Conservation (phyloP, 2,329 filamentous ascomycete genomes). For the Zelopaecilomyces penicillatus region DNA sequence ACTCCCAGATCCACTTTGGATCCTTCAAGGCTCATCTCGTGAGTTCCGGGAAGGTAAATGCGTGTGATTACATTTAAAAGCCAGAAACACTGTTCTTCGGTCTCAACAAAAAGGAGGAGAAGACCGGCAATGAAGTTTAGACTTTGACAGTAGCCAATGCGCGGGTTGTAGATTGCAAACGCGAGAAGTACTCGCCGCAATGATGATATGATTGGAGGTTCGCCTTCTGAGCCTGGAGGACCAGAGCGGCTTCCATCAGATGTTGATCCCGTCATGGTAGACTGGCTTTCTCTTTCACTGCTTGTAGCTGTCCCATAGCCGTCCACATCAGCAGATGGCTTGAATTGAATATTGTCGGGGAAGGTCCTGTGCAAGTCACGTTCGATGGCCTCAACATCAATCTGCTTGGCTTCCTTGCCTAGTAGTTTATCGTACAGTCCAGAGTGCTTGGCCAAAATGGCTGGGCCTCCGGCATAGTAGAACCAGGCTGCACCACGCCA, state of each 20-base stretch:
- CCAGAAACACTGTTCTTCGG: slow-evolving; percentile 88
- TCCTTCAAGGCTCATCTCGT: slow-evolving; percentile 82
- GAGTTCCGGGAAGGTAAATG: slow-evolving; percentile 80
- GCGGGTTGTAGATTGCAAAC: slow-evolving; percentile 83
- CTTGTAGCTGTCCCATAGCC: slow-evolving; percentile 22
- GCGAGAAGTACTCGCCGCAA: slow-evolving; percentile 80
- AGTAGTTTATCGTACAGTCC: slow-evolving; percentile 70
- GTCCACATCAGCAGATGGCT: slow-evolving; percentile 41
- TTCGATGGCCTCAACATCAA: slow-evolving; percentile 85
- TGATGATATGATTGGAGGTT: slow-evolving; percentile 72
- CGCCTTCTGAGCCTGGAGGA: slow-evolving; percentile 33
- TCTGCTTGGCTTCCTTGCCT: slow-evolving; percentile 52
- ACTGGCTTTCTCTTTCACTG: slow-evolving; percentile 27
- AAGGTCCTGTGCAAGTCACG: slow-evolving; percentile 90
- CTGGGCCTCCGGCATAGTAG: slow-evolving; percentile 84
- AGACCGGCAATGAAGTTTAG: slow-evolving; percentile 91
- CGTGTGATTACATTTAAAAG: slow-evolving; percentile 87
- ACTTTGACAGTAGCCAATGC: slow-evolving; percentile 91
- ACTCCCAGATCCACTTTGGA: slow-evolving; percentile 92
- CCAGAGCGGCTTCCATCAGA: slow-evolving; percentile 27
- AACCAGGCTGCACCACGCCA: slow-evolving; percentile 97
- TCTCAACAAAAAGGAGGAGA: slow-evolving; percentile 75
- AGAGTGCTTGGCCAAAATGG: slow-evolving; percentile 64
- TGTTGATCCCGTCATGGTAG: slow-evolving; percentile 25
- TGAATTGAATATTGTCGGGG: slow-evolving; percentile 87